These are phyloP conservation scores for Sphaerosporella brunnea DNA, from an alignment of 495 filamentous ascomycete species.

Conservation along the genomic window DNA sequence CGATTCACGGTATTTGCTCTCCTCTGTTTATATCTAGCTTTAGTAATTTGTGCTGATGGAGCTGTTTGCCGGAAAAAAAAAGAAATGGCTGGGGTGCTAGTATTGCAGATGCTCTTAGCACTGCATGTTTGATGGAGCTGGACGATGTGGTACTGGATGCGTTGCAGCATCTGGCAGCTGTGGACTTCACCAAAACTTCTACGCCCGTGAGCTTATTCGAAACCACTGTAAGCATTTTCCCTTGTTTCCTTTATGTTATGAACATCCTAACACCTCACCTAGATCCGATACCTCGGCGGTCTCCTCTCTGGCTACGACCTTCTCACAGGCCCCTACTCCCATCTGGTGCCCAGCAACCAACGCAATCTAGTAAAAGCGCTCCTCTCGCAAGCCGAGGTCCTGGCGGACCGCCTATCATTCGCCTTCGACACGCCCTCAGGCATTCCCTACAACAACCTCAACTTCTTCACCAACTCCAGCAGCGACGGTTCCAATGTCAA, in stretches of 20 bases:
- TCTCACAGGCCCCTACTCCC: slow-evolving; percentile 48
- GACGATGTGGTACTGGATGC: slow-evolving; percentile 49
- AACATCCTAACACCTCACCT: too few relatives aligned
- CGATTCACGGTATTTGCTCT: slow-evolving; percentile 46
- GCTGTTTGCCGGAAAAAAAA: slow-evolving; percentile 7
- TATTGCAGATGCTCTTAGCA: slow-evolving; percentile 66
- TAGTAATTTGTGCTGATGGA: slow-evolving; percentile 1
- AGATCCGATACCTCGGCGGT: slow-evolving; percentile 66
- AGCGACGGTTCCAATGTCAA: slow-evolving; percentile 41
- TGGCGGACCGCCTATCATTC: slow-evolving; percentile 57
- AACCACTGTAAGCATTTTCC: slow-evolving; percentile 41
- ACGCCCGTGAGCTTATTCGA: slow-evolving; percentile 61
- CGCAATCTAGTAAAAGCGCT: slow-evolving; percentile 29
- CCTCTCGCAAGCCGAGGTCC: slow-evolving; percentile 45
- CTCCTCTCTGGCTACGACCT: slow-evolving; percentile 71
- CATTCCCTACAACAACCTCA: slow-evolving; percentile 56
- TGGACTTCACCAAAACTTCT: slow-evolving; percentile 49
- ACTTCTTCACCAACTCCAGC: slow-evolving; percentile 36
- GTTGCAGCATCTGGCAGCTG: slow-evolving; percentile 44
- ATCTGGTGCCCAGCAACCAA: slow-evolving; percentile 26
- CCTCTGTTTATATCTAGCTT: neutral
- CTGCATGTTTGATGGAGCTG: slow-evolving; percentile 61
- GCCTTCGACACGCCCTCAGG: slow-evolving; percentile 63
- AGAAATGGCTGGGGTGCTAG: slow-evolving; percentile 81
- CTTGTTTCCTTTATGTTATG: too few relatives aligned